phyloP scores from a whole-genome alignment of 345 rosid genomes.

The Trapa incisa region DNA sequence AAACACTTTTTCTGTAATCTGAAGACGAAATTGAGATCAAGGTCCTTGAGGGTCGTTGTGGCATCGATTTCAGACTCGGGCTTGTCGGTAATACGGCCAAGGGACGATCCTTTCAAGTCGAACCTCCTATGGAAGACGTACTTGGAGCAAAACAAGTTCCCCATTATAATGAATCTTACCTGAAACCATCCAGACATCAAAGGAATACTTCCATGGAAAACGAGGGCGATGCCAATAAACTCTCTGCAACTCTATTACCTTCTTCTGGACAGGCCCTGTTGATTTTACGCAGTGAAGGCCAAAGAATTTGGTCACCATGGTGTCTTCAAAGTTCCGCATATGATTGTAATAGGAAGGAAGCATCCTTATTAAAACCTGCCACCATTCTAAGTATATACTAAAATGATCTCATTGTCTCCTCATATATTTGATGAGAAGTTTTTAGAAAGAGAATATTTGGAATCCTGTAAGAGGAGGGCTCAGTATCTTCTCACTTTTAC shows the following conservation, averaged over 20 bases:
- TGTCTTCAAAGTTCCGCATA: slow-evolving; percentile 76
- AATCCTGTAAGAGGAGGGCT: background rate
- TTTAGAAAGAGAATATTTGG: background rate
- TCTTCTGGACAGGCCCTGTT: slow-evolving; percentile 70
- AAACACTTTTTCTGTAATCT: slow-evolving; percentile 65
- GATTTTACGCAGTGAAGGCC: slow-evolving; percentile 95
- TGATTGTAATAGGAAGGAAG: slow-evolving; percentile 90
- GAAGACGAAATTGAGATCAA: slow-evolving; percentile 72
- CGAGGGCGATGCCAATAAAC: background rate
- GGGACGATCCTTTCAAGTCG: slow-evolving; percentile 95
- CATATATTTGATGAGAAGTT: no score
- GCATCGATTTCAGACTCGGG: slow-evolving; percentile 82
- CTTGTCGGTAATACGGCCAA: slow-evolving; percentile 73
- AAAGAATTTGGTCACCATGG: slow-evolving; percentile 79
- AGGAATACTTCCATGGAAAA: background rate
- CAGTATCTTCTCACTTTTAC: slow-evolving; percentile 40
- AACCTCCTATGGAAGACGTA: slow-evolving; percentile 73
- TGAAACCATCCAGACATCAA: slow-evolving; percentile 13
- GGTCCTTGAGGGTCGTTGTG: slow-evolving; percentile 90
- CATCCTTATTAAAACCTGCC: slow-evolving; percentile 89
- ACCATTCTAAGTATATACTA: background rate
- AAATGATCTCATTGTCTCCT: background rate
- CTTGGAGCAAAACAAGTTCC: slow-evolving; percentile 76
- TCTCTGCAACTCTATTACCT: slow-evolving; percentile 27
- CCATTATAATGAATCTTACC: slow-evolving; percentile 92